phyloP scores from a whole-genome alignment of 192 early-diverging fungal genomes.

The Coemansia sp. region DNA sequence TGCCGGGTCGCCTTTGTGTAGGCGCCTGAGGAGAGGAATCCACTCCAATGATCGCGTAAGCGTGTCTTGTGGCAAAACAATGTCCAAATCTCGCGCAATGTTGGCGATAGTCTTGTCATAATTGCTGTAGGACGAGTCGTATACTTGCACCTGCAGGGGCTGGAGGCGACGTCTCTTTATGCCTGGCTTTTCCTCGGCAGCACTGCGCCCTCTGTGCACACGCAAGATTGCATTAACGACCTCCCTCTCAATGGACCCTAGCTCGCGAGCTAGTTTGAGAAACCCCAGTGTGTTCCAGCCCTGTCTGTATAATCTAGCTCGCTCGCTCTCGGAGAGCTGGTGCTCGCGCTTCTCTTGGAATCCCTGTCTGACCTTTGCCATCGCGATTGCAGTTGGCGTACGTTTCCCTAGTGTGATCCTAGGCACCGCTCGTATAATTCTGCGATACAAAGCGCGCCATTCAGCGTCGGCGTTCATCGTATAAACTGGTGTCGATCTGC shows the following conservation, averaged over 20 bases:
- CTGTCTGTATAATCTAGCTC: slow-evolving; percentile 14
- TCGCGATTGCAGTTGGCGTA: background rate
- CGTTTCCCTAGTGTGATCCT: slow-evolving; percentile 22
- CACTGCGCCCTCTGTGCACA: slow-evolving; percentile 12
- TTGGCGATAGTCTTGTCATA: slow-evolving; percentile 26
- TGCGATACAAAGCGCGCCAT: slow-evolving; percentile 43
- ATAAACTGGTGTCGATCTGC: background rate
- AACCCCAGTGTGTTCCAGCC: slow-evolving; percentile 47
- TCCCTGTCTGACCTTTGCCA: slow-evolving; percentile 37
- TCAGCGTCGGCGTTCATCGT: slow-evolving; percentile 6
- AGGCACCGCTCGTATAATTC: slow-evolving; percentile 39
- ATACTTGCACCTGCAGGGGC: slow-evolving; percentile 15
- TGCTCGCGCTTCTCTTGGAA: slow-evolving; percentile 20
- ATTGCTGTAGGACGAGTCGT: slow-evolving; percentile 10
- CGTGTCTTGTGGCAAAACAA: slow-evolving; percentile 36
- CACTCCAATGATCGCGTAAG: slow-evolving; percentile 25
- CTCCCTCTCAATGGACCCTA: slow-evolving; percentile 39
- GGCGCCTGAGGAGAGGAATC: slow-evolving; percentile 32
- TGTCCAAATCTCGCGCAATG: slow-evolving; percentile 37
- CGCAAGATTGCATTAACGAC: slow-evolving; percentile 24
- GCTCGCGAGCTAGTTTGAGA: slow-evolving; percentile 51
- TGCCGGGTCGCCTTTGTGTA: slow-evolving; percentile 18
- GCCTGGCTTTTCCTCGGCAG: slow-evolving; percentile 21
- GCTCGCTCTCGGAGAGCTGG: slow-evolving; percentile 4
- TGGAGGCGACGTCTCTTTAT: slow-evolving; percentile 15